Conservation (phyloP, 176 grass and related monocot genomes). For the Urochloa ruziziensis region DNA sequence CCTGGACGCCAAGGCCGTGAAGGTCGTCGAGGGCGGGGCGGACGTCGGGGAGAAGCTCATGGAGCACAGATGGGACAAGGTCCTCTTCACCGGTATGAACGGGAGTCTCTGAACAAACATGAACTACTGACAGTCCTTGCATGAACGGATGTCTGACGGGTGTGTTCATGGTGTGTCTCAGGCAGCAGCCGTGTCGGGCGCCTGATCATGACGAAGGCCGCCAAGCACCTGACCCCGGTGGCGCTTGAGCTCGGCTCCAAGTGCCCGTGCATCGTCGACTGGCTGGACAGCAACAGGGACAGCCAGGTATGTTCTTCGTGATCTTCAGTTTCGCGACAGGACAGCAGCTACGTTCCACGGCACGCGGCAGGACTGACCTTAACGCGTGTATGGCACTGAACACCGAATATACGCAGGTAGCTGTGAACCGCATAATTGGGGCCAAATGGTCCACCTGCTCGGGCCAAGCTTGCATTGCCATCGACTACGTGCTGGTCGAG, state of each 20-base stretch:
- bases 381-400: no score
- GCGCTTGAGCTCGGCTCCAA: conserved; percentile 78
- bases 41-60: conserved; percentile 64
- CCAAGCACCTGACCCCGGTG: conserved; percentile 79
- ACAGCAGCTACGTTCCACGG: not conserved
- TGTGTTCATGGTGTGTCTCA: not conserved
- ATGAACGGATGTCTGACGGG: not conserved
- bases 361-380: not conserved
- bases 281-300: conserved; percentile 33
- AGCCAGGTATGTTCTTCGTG: conserved; percentile 21
- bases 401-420: conserved; percentile 26
- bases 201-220: conserved; percentile 74
- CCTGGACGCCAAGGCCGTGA: conserved; percentile 60
- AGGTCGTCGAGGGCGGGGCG: conserved; percentile 63
- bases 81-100: conserved; percentile 76
- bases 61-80: conserved; percentile 85
- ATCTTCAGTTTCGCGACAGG: not conserved
- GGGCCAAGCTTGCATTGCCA: conserved; percentile 78
- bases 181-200: conserved; percentile 57
- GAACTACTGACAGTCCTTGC: not conserved
- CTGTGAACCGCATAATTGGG: conserved; percentile 50
- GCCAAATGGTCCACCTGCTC: conserved; percentile 75
- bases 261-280: conserved; percentile 85
- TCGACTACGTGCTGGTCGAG: conserved; percentile 81
- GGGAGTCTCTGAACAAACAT: not conserved